Conservation (phyloP, 2,329 filamentous ascomycete genomes). For the Coleophoma eucalyptorum region DNA sequence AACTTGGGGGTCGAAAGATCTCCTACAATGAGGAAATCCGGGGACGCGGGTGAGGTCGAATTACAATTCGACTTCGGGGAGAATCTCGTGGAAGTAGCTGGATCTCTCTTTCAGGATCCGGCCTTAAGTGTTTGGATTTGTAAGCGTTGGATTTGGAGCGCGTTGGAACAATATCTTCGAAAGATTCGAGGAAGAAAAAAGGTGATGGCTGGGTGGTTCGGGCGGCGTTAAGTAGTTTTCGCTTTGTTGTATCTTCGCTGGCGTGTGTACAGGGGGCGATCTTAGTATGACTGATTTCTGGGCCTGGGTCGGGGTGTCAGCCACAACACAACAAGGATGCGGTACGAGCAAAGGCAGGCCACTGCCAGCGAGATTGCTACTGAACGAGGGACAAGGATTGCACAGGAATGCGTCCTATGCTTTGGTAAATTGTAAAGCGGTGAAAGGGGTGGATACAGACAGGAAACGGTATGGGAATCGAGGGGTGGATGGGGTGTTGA, state of each 20-base stretch:
- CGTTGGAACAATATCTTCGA: slow-evolving; percentile 10
- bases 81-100: slow-evolving; percentile 20
- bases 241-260: slow-evolving; percentile 12
- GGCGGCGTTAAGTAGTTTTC: slow-evolving; percentile 10
- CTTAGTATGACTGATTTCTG: slow-evolving; percentile 3
- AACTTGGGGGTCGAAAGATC: slow-evolving; percentile 15
- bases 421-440: slow-evolving; percentile 1
- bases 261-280: slow-evolving; percentile 6
- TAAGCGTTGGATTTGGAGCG: slow-evolving; percentile 12
- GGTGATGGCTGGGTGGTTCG: slow-evolving; percentile 12
- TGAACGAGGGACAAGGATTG: not conserved
- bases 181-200: slow-evolving; percentile 13
- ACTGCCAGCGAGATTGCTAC: not conserved
- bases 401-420: slow-evolving; percentile 1
- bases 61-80: slow-evolving; percentile 16
- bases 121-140: slow-evolving; percentile 11
- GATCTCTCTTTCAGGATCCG: slow-evolving; percentile 12
- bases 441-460: not conserved
- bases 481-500: too few species aligned
- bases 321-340: slow-evolving; percentile 3
- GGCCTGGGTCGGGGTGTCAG: slow-evolving; percentile 5
- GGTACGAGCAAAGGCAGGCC: not conserved
- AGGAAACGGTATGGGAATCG: too few species aligned
- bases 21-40: slow-evolving; percentile 20
- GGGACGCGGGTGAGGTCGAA: slow-evolving; percentile 19